phyloP scores from a whole-genome alignment of 257 asterid genomes.

The Solanum megistacrolobum region DNA sequence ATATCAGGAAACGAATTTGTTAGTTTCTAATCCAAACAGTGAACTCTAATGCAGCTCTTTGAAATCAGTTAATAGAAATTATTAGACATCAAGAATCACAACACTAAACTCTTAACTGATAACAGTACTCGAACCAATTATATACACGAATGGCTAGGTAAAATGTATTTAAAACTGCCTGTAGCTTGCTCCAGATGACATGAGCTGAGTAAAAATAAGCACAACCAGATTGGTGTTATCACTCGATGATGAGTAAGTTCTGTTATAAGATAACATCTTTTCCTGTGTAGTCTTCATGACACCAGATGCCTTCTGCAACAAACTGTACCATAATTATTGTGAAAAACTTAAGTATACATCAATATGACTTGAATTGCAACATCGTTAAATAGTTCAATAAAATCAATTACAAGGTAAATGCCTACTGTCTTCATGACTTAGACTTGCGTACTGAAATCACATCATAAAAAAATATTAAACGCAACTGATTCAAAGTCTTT shows the following conservation, averaged over 20 bases:
- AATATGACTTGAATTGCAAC: neutral
- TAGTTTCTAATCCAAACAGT: neutral
- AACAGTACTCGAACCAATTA: neutral
- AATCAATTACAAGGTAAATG: neutral
- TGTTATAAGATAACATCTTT: neutral
- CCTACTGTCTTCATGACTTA: neutral
- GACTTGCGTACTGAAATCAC: neutral
- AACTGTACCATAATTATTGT: neutral
- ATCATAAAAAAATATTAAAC: neutral
- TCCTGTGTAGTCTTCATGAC: neutral
- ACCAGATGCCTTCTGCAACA: neutral
- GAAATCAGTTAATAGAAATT: neutral
- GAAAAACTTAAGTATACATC: neutral
- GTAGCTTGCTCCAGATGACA: neutral
- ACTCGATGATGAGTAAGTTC: neutral
- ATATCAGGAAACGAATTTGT: neutral
- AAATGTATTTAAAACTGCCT: neutral
- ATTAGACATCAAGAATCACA: neutral
- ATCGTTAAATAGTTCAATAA: neutral
- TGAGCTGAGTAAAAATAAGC: neutral
- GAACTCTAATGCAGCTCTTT: neutral
- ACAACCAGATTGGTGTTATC: neutral
- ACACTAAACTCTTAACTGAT: neutral
- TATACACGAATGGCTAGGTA: neutral
- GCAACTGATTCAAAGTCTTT: neutral